Conservation (phyloP, 306 rosid genomes). For the Citrullus mucosospermus region DNA sequence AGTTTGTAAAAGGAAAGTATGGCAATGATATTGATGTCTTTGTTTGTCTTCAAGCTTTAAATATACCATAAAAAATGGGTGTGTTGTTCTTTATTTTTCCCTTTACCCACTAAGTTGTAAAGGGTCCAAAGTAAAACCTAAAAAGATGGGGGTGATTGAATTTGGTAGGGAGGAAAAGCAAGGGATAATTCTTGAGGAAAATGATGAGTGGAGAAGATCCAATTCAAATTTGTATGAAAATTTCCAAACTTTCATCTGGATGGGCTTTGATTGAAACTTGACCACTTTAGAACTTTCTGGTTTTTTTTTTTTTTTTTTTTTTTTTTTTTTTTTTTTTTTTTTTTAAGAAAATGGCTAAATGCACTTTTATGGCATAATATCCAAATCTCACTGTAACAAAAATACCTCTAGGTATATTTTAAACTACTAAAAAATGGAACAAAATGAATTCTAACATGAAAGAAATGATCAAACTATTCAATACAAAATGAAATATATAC, state of each 20-base stretch:
- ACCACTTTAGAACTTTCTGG: neutral
- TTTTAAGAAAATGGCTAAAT: no score
- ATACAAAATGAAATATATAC: no score
- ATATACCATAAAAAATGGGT: neutral
- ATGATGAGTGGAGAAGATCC: neutral
- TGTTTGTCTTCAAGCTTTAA: neutral
- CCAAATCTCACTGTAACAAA: no score
- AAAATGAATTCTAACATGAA: no score
- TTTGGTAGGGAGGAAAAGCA: neutral
- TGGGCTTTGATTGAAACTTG: neutral
- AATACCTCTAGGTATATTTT: no score
- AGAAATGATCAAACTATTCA: no score
- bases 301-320: neutral
- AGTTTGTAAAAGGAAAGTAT: neutral
- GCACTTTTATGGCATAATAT: no score
- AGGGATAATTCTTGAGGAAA: neutral
- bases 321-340: neutral
- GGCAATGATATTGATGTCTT: neutral
- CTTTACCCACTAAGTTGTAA: neutral
- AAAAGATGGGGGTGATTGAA: neutral
- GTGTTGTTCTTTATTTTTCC: neutral
- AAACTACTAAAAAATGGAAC: no score
- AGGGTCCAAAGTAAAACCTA: neutral
- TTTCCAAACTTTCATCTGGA: neutral
- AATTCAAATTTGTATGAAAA: neutral